phyloP scores from a whole-genome alignment of 805 yeast species.

The Candida suzukii region DNA sequence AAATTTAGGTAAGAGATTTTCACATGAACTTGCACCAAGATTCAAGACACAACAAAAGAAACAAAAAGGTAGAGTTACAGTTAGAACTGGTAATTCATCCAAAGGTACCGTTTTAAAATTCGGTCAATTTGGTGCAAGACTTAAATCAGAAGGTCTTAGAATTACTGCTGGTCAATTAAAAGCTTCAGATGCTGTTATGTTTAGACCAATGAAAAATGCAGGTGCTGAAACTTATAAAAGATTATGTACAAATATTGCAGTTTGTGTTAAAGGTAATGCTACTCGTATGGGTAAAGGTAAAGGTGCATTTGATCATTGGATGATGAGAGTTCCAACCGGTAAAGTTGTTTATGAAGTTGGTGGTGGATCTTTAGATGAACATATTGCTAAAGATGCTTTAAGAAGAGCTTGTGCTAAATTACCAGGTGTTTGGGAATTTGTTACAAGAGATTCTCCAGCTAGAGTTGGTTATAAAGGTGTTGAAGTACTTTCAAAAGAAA shows the following conservation, averaged over 20 bases:
- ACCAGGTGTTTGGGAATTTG: conserved; percentile 88
- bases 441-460: conserved; percentile 54
- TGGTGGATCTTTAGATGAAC: conserved; percentile 69
- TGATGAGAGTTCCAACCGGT: conserved; percentile 92
- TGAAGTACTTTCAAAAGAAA: conserved; percentile 30
- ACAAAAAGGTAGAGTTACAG: conserved; percentile 91
- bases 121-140: conserved; percentile 81
- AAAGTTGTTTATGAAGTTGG: conserved; percentile 81
- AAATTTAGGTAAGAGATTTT: conserved; percentile 32
- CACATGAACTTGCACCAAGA: conserved; percentile 75
- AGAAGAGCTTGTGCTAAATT: conserved; percentile 86
- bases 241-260: conserved; percentile 77
- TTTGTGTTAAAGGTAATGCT: conserved; percentile 94
- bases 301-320: conserved; percentile 97
- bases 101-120: conserved; percentile 79
- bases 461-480: conserved; percentile 65
- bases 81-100: conserved; percentile 88
- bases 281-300: conserved; percentile 99
- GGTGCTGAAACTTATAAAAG: conserved; percentile 75
- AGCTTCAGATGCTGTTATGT: conserved; percentile 83
- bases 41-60: conserved; percentile 63
- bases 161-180: conserved; percentile 81
- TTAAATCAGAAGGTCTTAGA: conserved; percentile 82
- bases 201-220: conserved; percentile 75
- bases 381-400: conserved; percentile 82